phyloP scores from a whole-genome alignment of 805 yeast genomes.

The Kodamaea neixiangensis region DNA sequence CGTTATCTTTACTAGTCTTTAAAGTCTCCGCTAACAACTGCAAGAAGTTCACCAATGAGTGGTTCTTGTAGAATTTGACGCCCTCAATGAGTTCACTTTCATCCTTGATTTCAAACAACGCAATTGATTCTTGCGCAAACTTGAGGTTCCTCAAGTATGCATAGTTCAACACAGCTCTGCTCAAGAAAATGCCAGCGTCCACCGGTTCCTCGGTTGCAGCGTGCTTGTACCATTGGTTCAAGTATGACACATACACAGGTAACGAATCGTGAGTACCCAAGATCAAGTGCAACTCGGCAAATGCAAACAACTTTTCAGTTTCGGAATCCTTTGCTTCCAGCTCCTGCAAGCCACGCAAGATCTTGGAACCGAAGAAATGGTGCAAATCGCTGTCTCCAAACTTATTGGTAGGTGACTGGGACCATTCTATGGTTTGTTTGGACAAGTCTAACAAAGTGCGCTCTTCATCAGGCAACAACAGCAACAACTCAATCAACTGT shows the following conservation, averaged over 20 bases:
- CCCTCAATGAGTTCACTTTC: slow-evolving; percentile 23
- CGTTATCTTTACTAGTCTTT: slow-evolving; percentile 42
- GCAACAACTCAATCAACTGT: slow-evolving; percentile 49
- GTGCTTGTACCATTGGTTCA: slow-evolving; percentile 40
- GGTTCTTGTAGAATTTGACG: slow-evolving; percentile 36
- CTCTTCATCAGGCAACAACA: slow-evolving; percentile 44
- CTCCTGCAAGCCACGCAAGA: slow-evolving; percentile 41
- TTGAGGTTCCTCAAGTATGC: slow-evolving; percentile 66
- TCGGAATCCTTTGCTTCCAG: slow-evolving; percentile 19
- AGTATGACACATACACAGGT: slow-evolving; percentile 43
- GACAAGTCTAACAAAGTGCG: slow-evolving; percentile 62
- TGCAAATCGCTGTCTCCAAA: slow-evolving; percentile 79
- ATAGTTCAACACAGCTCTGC: slow-evolving; percentile 75
- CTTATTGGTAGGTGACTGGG: slow-evolving; percentile 46
- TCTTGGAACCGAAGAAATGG: slow-evolving; percentile 68
- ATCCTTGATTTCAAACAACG: slow-evolving; percentile 20
- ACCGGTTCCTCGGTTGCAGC: slow-evolving; percentile 14
- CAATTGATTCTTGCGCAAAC: slow-evolving; percentile 46
- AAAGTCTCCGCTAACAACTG: slow-evolving; percentile 66
- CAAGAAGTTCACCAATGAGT: slow-evolving; percentile 62
- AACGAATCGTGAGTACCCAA: slow-evolving; percentile 61
- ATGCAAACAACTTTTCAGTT: slow-evolving; percentile 49
- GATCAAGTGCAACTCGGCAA: slow-evolving; percentile 73
- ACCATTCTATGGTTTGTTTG: slow-evolving; percentile 68
- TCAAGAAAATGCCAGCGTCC: slow-evolving; percentile 40